Evolutionary conservation across 331 rosid species (phyloP).

Genomic region (Phaseolus coccineus): DNA sequence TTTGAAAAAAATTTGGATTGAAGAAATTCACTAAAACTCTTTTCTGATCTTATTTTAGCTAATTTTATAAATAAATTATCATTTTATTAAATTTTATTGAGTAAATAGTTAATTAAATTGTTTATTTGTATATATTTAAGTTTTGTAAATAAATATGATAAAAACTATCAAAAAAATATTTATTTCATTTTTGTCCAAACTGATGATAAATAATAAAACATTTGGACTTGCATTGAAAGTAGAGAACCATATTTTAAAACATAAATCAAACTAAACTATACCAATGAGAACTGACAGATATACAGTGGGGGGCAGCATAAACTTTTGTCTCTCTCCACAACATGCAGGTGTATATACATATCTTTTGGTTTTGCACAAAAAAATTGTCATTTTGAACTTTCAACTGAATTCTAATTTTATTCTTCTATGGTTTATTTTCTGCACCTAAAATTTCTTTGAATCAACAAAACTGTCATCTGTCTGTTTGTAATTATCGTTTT

Average conservation of each 20-base stretch:
- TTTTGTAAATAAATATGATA: no score
- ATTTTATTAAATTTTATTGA: no score
- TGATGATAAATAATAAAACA: not conserved
- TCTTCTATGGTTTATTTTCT: not conserved
- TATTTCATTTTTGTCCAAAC: not conserved
- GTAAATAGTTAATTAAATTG: no score
- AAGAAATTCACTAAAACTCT: not conserved
- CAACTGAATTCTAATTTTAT: no score
- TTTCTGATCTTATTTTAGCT: no score
- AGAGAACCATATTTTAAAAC: not conserved
- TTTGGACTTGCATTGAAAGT: not conserved
- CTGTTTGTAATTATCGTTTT: no score
- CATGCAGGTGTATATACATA: no score
- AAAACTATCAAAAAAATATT: not conserved
- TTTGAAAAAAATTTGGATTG: no score
- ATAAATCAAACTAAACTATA: not conserved
- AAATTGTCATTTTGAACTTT: no score
- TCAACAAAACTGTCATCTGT: not conserved
- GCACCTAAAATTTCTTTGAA: no score
- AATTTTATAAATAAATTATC: no score
- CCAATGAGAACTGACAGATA: not conserved
- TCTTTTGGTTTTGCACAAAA: no score
- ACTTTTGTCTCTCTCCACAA: not conserved
- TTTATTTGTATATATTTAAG: not conserved
- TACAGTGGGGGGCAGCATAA: slow-evolving; percentile 9